Conservation (phyloP, 768 basidiomycete species). For the Boletus rufocinnamomeus region DNA sequence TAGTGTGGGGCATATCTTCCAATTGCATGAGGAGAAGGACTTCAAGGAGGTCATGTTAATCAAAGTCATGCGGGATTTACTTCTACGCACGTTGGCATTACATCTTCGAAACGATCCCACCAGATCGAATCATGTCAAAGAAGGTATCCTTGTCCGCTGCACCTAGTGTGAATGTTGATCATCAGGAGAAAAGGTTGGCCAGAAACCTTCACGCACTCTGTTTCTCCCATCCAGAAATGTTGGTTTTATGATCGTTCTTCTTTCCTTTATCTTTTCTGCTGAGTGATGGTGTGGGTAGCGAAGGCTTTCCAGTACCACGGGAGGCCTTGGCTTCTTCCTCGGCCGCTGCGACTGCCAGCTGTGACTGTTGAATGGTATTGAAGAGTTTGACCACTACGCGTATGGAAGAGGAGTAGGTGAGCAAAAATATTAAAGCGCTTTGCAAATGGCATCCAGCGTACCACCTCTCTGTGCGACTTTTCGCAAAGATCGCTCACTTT, state of each 20-base stretch:
- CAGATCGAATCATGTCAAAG: conserved; percentile 80
- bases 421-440: neutral
- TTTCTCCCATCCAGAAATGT: conserved; percentile 54
- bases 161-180: conserved; percentile 38
- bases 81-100: conserved; percentile 29
- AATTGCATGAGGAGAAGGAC: neutral
- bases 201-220: conserved; percentile 47
- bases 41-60: neutral
- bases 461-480: conserved; percentile 89
- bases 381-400: conserved; percentile 77
- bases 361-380: conserved; percentile 84
- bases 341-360: conserved; percentile 52
- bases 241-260: conserved; percentile 57
- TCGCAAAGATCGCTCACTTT: conserved; percentile 71
- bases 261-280: conserved; percentile 47
- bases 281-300: conserved; percentile 64
- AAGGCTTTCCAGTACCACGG: conserved; percentile 73
- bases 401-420: neutral
- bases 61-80: neutral
- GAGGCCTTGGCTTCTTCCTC: conserved; percentile 59
- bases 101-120: conserved; percentile 73
- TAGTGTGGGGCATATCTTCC: neutral
- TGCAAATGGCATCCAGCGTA: conserved; percentile 33
- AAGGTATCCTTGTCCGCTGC: conserved; percentile 71
- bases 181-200: conserved; percentile 2